Percentiles rank a stretch among this genome's conserved stretches.
phyloP scores from a whole-genome alignment of 1,284 basidiomycete genomes.

The Phellopilus nigrolimitatus region DNA sequence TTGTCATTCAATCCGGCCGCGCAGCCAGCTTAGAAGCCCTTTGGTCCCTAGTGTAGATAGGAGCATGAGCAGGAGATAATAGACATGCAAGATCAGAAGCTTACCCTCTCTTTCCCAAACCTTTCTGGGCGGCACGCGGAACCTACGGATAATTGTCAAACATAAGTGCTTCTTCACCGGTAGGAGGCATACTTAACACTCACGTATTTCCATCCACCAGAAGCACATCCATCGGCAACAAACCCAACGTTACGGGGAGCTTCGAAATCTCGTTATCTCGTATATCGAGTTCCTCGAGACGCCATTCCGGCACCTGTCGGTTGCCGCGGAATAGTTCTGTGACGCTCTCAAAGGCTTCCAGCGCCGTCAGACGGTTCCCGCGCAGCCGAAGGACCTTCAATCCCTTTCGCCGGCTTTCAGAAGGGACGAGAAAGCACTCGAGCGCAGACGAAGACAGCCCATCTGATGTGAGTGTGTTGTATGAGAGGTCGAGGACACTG shows the following conservation, averaged over 20 bases:
- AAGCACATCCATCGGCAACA: conserved; percentile 71
- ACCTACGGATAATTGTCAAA: conserved; percentile 38
- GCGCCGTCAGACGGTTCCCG: conserved; percentile 56
- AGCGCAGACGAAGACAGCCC: conserved; percentile 45
- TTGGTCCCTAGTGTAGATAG: conserved; percentile 49
- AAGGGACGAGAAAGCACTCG: conserved; percentile 43
- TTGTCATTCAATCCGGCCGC: conserved; percentile 57
- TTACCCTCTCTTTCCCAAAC: conserved; percentile 74
- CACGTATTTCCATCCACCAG: conserved; percentile 81
- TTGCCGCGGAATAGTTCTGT: conserved; percentile 61
- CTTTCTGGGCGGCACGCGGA: conserved; percentile 71
- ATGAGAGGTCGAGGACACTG: conserved; percentile 64
- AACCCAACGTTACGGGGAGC: conserved; percentile 61
- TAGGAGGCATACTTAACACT: conserved; percentile 31
- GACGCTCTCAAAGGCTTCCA: conserved; percentile 57
- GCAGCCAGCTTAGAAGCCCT: conserved; percentile 67
- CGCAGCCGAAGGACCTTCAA: conserved; percentile 59
- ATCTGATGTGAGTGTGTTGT: conserved; percentile 56
- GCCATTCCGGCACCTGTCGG: conserved; percentile 58
- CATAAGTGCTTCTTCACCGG: not conserved
- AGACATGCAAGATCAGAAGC: not conserved
- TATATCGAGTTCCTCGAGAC: conserved; percentile 72
- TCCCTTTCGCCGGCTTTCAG: conserved; percentile 36
- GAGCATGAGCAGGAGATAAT: not conserved
- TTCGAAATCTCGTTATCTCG: conserved; percentile 72